phyloP scores from a whole-genome alignment of 805 yeast species.

The Monosporozyma aquatica region DNA sequence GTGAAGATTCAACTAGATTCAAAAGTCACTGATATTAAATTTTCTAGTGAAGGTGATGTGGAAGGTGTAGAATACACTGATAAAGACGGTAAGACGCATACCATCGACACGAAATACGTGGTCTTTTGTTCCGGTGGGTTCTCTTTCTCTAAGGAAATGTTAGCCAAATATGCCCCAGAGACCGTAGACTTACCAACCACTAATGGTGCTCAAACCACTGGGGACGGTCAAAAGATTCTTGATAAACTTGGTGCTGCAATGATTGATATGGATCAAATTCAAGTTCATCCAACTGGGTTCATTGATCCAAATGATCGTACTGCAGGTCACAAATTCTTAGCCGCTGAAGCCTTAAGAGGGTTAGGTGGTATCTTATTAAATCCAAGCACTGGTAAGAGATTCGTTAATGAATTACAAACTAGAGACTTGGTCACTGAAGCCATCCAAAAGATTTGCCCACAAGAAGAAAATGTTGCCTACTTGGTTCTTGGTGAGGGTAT shows the following conservation, averaged over 20 bases:
- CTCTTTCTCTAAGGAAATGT: conserved; percentile 33
- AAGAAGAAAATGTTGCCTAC: conserved; percentile 27
- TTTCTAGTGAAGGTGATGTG: conserved; percentile 26
- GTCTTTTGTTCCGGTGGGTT: conserved; percentile 56
- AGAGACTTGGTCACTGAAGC: conserved; percentile 45
- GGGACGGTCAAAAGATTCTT: conserved; percentile 51
- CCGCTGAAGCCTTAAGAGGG: conserved; percentile 54
- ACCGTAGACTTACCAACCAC: conserved; percentile 42
- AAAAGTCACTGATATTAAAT: conserved; percentile 31
- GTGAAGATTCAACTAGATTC: conserved; percentile 34
- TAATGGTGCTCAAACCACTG: conserved; percentile 47
- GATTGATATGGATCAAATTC: conserved; percentile 50
- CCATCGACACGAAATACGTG: conserved; percentile 28
- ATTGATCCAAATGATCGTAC: conserved; percentile 35
- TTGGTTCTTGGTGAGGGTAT: conserved; percentile 37
- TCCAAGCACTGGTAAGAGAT: conserved; percentile 38
- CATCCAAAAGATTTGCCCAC: conserved; percentile 28
- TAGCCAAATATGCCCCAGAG: conserved; percentile 40
- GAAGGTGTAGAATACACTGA: conserved; percentile 36
- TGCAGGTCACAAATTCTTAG: conserved; percentile 43
- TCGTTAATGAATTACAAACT: conserved; percentile 45
- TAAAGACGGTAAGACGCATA: conserved; percentile 18
- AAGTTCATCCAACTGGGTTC: conserved; percentile 58
- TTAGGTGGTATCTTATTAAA: conserved; percentile 48
- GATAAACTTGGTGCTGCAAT: conserved; percentile 39